Evolutionary conservation across 768 basidiomycete genomes (phyloP).

Genomic region (Pluteus cervinus): DNA sequence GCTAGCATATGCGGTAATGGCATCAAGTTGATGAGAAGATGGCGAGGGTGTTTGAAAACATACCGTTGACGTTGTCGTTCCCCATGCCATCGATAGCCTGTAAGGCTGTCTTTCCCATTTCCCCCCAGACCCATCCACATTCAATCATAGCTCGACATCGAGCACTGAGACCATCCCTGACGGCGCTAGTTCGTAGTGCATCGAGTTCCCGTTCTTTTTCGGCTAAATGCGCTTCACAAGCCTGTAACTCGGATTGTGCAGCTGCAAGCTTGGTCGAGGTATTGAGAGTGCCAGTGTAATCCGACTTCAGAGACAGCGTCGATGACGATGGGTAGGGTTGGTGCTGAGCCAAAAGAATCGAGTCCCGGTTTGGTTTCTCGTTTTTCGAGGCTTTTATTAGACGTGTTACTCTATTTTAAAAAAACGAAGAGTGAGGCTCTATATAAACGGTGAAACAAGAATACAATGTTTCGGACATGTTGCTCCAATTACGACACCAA

Average conservation of each 20-base stretch:
- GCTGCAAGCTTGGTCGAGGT: conserved; percentile 48
- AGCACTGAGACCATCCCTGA: conserved; percentile 55
- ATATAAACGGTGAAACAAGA: background rate
- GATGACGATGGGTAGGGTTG: conserved; percentile 34
- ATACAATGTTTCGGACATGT: too few relatives aligned
- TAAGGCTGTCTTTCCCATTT: conserved; percentile 61
- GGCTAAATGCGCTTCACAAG: conserved; percentile 72
- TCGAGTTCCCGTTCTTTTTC: conserved; percentile 63
- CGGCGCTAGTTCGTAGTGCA: conserved; percentile 40
- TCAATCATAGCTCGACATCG: conserved; percentile 63
- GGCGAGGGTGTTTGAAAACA: too few relatives aligned
- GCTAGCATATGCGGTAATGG: too few relatives aligned
- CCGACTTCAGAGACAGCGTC: conserved; percentile 32
- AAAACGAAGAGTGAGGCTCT: background rate
- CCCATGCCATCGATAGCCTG: too few relatives aligned
- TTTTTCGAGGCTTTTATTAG: conserved; percentile 73
- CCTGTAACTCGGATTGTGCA: conserved; percentile 75
- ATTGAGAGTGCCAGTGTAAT: conserved; percentile 17
- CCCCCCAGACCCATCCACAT: conserved; percentile 63
- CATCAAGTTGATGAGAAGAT: too few relatives aligned
- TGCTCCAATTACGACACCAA: too few relatives aligned
- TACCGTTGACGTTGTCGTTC: too few relatives aligned
- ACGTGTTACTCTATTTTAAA: conserved; percentile 55
- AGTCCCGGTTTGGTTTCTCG: conserved; percentile 33
- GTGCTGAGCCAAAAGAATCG: conserved; percentile 28